Evolutionary conservation across 805 yeast genomes (phyloP), one percentile per base, ranked within the genome.

Genomic region (Metschnikowia matae): DNA sequence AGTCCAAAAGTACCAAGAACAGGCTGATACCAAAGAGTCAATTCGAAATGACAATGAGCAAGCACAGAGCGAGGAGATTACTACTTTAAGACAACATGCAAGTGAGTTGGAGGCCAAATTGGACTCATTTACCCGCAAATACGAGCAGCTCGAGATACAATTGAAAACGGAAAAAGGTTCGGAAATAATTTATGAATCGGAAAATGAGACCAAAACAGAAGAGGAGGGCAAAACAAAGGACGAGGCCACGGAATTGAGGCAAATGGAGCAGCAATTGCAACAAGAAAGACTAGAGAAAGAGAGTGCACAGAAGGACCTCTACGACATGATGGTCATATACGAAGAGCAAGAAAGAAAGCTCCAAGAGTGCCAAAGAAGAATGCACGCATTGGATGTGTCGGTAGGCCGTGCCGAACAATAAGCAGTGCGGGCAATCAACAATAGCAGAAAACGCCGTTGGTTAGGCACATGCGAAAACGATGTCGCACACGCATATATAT

Each of bases 301-400:
- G 14, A 35, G 29, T 29, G 40, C 40, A 2, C 43, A 49, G 29
- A 45, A 44, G 6, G 60, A 57, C 26, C 48, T 58, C 29, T 53
- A 48, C 14, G 57, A 54, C 33, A 96, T 88, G 54, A 78, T 89
- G 82, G 67, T 89, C 21, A 69, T 90, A 17, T 81, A 90, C 64
- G 80, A 86, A 17, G 96, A 88, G 42, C 69, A 89, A 57, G 96
- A 89, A 52, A 89, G 85, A 45, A 80, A 78, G 55, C 81, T 81
- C 50, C 70, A 74, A 31, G 73, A 73, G 54, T 84, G 87, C 63
- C 84, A 84, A 60, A 59, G 65, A 6, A 74, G 70, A 51, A 72
- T 85, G 36, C 73, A 71, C 50, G 69, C 63, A 0, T 60, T 82
- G 4, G 89, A 88, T 0, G 81, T 77, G 47, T 84, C 78, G 1